These are phyloP conservation scores for Peronospora belbahrii DNA, from an alignment of 352 stramenopile genomes.

Conservation along the genomic window DNA sequence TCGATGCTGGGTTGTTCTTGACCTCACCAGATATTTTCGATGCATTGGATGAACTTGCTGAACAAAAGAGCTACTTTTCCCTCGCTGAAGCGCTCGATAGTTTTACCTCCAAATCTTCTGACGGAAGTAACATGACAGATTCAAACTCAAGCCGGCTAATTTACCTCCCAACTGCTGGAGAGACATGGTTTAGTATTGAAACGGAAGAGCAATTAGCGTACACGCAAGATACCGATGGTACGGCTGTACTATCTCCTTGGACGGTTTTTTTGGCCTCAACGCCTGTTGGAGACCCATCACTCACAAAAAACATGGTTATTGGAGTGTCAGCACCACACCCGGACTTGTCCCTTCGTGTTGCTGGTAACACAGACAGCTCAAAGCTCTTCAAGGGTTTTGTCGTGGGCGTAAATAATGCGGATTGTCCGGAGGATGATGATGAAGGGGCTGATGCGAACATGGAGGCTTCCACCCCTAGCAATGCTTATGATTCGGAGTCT, in stretches of 20 bases:
- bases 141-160: constrained; percentile 46
- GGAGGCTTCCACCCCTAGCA: constrained; percentile 15
- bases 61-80: constrained; percentile 65
- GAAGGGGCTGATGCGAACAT: constrained; percentile 5
- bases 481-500: constrained; percentile 28
- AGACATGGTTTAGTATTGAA: constrained; percentile 82
- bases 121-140: neutral
- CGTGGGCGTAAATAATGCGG: constrained; percentile 54
- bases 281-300: constrained; percentile 30
- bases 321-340: constrained; percentile 51
- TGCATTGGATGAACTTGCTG: constrained; percentile 48
- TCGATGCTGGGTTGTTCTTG: constrained; percentile 68
- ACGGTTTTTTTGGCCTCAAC: constrained; percentile 70
- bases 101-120: constrained; percentile 30
- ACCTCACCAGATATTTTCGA: constrained; percentile 64
- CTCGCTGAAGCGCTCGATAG: constrained; percentile 63
- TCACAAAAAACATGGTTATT: constrained; percentile 76
- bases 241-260: constrained; percentile 61
- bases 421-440: constrained; percentile 27
- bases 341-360: constrained; percentile 59
- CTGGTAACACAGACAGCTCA: constrained; percentile 42
- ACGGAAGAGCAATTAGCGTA: constrained; percentile 73
- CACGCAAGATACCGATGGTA: constrained; percentile 63
- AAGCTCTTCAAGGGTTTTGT: constrained; percentile 65
- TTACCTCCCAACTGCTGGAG: constrained; percentile 54